Percentiles rank a stretch among this genome's conserved stretches.
Evolutionary conservation across 345 rosid genomes (phyloP).

Genomic region (Eucalyptus viminalis): DNA sequence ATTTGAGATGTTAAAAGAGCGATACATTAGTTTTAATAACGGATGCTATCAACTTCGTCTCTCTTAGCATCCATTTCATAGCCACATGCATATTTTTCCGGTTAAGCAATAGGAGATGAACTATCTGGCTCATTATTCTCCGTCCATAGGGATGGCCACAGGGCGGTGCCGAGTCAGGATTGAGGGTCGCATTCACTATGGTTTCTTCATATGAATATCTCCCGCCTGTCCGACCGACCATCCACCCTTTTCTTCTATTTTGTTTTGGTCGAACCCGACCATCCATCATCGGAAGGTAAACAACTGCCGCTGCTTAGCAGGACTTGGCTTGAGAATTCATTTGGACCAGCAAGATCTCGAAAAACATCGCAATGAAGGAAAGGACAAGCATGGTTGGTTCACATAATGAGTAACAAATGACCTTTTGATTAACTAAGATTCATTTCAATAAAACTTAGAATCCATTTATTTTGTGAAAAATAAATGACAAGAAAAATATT

Average conservation of each 20-base stretch:
- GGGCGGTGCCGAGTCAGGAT: background rate
- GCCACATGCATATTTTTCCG: background rate
- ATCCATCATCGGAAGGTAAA: background rate
- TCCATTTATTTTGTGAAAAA: fast-evolving
- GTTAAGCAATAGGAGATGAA: background rate
- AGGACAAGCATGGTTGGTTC: background rate
- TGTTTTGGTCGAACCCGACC: background rate
- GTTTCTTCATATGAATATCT: background rate
- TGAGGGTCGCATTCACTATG: background rate
- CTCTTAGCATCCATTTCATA: background rate
- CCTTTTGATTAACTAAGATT: background rate
- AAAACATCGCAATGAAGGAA: background rate
- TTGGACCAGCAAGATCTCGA: background rate
- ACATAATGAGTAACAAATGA: background rate
- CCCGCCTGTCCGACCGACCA: background rate
- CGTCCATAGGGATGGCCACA: background rate
- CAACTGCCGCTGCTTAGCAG: background rate
- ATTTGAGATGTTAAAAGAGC: background rate
- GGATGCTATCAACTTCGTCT: background rate
- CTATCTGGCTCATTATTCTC: background rate
- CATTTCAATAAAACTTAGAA: background rate
- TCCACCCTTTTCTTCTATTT: too few species aligned
- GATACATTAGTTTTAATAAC: background rate
- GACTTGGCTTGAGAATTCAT: background rate
- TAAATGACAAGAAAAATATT: background rate